Conservation (phyloP, 169 alveolate genomes). For the Plasmodium sp. region DNA sequence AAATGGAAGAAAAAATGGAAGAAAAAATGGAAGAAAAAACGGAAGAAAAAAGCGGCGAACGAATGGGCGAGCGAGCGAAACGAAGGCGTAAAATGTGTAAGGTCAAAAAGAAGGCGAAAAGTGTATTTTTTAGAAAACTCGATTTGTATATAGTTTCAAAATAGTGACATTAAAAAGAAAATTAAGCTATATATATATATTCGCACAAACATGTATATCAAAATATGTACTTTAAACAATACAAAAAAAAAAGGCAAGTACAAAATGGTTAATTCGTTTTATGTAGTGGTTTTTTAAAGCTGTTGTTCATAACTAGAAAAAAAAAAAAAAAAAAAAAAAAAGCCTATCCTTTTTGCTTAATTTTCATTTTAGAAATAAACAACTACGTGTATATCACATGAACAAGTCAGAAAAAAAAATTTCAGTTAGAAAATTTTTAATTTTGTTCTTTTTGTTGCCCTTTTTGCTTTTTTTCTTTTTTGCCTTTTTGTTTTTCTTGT, state of each 20-base stretch:
- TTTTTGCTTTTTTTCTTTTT: neutral
- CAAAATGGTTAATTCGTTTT: neutral
- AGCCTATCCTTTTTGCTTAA: conserved; percentile 27
- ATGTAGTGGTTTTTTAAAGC: conserved; percentile 39
- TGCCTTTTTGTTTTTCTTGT: neutral
- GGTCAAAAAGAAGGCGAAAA: conserved; percentile 7
- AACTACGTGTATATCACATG: conserved; percentile 15
- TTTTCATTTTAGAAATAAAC: conserved; percentile 30
- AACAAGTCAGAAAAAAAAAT: conserved; percentile 21
- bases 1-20: neutral
- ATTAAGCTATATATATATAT: neutral
- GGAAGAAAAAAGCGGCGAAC: neutral
- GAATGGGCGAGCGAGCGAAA: neutral
- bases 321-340: conserved; percentile 47
- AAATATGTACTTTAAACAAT: neutral
- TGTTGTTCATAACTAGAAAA: conserved; percentile 27
- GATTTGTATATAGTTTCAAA: neutral
- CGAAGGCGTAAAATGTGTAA: conserved; percentile 13
- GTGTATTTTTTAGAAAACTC: conserved; percentile 35
- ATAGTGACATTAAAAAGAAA: conserved; percentile 10
- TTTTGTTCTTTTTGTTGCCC: conserved; percentile 5
- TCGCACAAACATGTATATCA: neutral
- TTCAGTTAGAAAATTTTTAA: conserved; percentile 18
- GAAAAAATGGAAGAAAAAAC: neutral
- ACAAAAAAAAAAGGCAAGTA: conserved; percentile 8